Percentiles rank a stretch among this genome's conserved stretches.
Conservation (phyloP, 176 grass and related monocot genomes). For the Rhynchospora breviuscula region DNA sequence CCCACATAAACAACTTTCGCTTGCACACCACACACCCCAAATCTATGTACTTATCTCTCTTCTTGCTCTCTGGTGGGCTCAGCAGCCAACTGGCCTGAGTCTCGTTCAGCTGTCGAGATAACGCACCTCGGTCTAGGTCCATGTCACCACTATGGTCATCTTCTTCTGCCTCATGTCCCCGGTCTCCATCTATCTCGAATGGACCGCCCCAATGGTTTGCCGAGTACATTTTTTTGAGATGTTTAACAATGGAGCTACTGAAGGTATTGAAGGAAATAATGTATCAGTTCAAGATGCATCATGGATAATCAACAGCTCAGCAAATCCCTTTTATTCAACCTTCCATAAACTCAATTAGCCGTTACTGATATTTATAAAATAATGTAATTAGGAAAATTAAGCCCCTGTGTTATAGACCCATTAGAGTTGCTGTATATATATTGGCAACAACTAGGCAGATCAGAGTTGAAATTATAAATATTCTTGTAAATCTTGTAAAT, state of each 20-base stretch:
- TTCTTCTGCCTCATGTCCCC: conserved; percentile 26
- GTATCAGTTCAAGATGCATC: too few relatives aligned
- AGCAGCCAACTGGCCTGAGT: conserved; percentile 98
- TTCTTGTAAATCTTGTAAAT: too few relatives aligned
- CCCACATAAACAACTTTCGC: conserved; percentile 66
- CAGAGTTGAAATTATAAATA: too few relatives aligned
- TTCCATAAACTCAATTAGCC: too few relatives aligned
- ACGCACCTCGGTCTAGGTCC: conserved; percentile 60
- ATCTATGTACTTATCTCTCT: conserved; percentile 93
- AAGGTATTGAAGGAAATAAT: too few relatives aligned
- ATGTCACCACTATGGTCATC: conserved; percentile 83
- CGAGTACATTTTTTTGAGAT: conserved; percentile 39
- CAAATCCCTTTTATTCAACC: too few relatives aligned
- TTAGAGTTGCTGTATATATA: too few relatives aligned
- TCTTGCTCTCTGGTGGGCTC: conserved; percentile 64
- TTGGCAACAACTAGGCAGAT: too few relatives aligned
- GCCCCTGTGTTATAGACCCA: too few relatives aligned
- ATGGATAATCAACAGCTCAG: too few relatives aligned
- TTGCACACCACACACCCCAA: conserved; percentile 79
- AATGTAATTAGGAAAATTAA: too few relatives aligned
- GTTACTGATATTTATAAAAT: too few relatives aligned
- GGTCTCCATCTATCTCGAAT: conserved; percentile 61
- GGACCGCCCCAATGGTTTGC: conserved; percentile 87
- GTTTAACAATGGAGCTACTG: not conserved
- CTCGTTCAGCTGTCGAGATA: conserved; percentile 79